Base-by-base conservation (phyloP, 371 early-diverging fungal genomes). In the Blakeslea trispora region DNA sequence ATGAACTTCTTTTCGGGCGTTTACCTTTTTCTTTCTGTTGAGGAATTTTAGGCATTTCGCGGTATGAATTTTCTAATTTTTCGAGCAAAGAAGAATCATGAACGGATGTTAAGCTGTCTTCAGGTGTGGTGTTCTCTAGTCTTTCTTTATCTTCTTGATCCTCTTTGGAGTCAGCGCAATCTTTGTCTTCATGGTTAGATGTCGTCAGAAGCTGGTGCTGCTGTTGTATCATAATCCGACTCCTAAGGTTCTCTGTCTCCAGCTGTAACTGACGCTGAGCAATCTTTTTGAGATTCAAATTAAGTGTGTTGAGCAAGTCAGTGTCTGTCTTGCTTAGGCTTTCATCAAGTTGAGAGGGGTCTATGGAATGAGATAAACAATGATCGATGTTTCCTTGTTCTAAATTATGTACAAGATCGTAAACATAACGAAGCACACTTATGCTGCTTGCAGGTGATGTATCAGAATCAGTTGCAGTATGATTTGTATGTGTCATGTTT, bases 171-270 rank as follows among this genome's bases (percentile, higher is more conserved):
- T 53, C 46, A 31, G 45, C 37, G 35, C 45, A 53, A 11, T 37
- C 55, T 47, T 53, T 53, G 34, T 57, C 66, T 55, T 66, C 70
- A 48, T 60, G 59, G 57, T 52, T 57, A 32, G 54, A 50, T 43
- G 68, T 45, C 4, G 61, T 64, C 22, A 71, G 48, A 22, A 76
- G 37, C 35, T 69, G 71, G 51, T 69, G 71, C 21, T 76, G 77
- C 22, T 76, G 77, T 42, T 71, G 73, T 21, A 72, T 68, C 46
- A 71, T 71, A 8, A 76, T 72, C 37, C 70, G 68, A 51, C 66
- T 68, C 53, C 77, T 59, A 24, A 76, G 59, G 54, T 70, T 72
- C 45, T 76, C 77, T 14, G 72, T 68, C 54, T 76, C 69, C 15
- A 76, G 45, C 45, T 61, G 63, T 18, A 72, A 52, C 53, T 72